phyloP scores from a whole-genome alignment of 768 basidiomycete genomes.

The Melanogaster broomeanus region DNA sequence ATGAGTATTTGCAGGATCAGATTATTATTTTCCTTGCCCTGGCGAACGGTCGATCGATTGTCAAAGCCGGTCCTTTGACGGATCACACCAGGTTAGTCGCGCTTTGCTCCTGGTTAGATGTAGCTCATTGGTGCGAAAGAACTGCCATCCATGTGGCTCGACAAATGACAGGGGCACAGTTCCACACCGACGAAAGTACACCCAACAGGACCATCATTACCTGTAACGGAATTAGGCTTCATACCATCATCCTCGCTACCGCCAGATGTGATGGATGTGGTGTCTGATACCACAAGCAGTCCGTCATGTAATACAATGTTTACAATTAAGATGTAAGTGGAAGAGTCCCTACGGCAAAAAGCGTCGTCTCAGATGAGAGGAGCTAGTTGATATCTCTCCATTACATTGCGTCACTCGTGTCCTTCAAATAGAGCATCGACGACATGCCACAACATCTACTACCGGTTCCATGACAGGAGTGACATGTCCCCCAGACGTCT shows the following conservation, averaged over 20 bases:
- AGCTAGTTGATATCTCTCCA: constrained; percentile 9
- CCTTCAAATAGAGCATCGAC: constrained; percentile 3
- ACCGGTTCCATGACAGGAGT: constrained; percentile 81
- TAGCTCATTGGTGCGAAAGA: constrained; percentile 23
- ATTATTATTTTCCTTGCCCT: constrained; percentile 78
- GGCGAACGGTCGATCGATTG: constrained; percentile 60
- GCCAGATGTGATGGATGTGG: neutral
- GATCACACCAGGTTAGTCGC: constrained; percentile 63
- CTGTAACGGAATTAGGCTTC: constrained; percentile 69
- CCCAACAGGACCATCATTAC: constrained; percentile 46
- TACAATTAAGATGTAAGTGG: constrained; percentile 20
- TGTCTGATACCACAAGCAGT: neutral
- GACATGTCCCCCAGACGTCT: constrained; percentile 89
- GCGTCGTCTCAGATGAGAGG: constrained; percentile 23
- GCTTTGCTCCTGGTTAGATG: neutral
- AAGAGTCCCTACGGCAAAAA: constrained; percentile 9
- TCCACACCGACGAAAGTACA: constrained; percentile 49
- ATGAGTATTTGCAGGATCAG: constrained; percentile 73
- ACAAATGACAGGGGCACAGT: constrained; percentile 66
- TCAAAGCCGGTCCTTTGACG: constrained; percentile 58
- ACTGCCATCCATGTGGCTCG: constrained; percentile 77
- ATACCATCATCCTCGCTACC: constrained; percentile 16
- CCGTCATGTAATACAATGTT: constrained; percentile 11
- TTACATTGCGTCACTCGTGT: constrained; percentile 12
- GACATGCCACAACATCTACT: constrained; percentile 21